These are phyloP conservation scores for Xylaria polymorpha DNA, from an alignment of 2,329 filamentous ascomycete species.

Conservation along the genomic window DNA sequence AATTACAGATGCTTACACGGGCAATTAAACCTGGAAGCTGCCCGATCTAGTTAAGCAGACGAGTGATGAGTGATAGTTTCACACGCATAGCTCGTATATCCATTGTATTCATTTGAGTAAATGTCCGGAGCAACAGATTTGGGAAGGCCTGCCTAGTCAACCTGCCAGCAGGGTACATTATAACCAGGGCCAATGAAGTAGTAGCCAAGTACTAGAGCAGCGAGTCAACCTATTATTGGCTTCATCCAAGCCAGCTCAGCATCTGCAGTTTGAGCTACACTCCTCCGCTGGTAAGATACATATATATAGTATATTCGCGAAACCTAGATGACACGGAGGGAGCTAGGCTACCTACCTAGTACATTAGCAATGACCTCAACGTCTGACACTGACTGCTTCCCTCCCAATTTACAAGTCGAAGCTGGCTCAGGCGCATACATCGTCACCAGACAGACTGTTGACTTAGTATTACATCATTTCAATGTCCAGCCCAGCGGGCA, in stretches of 20 bases:
- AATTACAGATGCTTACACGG: constrained; percentile 34
- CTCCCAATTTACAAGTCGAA: not conserved
- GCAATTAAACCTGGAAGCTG: constrained; percentile 17
- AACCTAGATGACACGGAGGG: constrained; percentile 14
- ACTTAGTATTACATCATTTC: constrained; percentile 7
- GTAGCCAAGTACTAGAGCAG: constrained; percentile 25
- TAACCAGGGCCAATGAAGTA: constrained; percentile 20
- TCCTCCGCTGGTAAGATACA: not conserved
- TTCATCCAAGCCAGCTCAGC: not conserved
- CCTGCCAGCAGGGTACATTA: constrained; percentile 26
- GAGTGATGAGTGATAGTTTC: constrained; percentile 24
- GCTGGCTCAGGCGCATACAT: not conserved
- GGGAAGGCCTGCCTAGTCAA: constrained; percentile 15
- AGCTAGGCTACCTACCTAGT: too few species aligned
- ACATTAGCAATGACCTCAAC: constrained; percentile 1
- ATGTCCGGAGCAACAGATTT: constrained; percentile 25
- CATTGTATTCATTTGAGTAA: constrained; percentile 27
- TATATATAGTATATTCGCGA: constrained; percentile 17
- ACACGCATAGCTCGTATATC: constrained; percentile 36
- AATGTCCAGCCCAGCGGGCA: not conserved
- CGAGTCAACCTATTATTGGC: not conserved
- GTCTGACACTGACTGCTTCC: not conserved
- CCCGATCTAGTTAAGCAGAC: constrained; percentile 26
- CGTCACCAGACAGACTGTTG: not conserved
- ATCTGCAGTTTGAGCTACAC: not conserved